Evolutionary conservation across 2,329 filamentous ascomycete genomes (phyloP).

Genomic region (Diaporthe longicolla): DNA sequence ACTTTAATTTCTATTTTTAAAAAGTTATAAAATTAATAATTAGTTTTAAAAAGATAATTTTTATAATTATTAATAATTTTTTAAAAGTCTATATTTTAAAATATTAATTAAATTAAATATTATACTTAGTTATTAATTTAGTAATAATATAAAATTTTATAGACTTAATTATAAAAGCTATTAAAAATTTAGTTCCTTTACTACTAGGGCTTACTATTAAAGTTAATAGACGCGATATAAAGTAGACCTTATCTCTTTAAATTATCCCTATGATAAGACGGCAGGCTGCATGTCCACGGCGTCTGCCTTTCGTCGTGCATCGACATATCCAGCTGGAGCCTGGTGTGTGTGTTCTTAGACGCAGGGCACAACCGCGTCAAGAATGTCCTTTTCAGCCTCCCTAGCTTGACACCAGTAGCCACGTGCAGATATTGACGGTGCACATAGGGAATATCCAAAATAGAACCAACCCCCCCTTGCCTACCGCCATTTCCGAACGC

Average conservation of each 20-base stretch:
- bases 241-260: neutral
- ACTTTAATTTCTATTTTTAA: too few relatives aligned
- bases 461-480: neutral
- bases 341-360: neutral
- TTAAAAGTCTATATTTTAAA: too few relatives aligned
- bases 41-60: too few relatives aligned
- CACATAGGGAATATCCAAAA: neutral
- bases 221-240: neutral
- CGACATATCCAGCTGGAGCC: neutral
- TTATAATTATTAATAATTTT: too few relatives aligned
- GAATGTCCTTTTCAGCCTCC: neutral
- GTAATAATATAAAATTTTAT: too few relatives aligned
- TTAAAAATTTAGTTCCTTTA: too few relatives aligned
- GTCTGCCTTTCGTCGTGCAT: neutral
- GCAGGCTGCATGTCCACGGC: neutral
- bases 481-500: constrained; percentile 20
- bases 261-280: too few relatives aligned
- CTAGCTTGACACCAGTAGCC: neutral
- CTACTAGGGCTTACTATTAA: constrained; percentile 22
- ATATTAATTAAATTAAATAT: too few relatives aligned
- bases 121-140: too few relatives aligned
- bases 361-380: neutral
- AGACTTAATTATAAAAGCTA: too few relatives aligned
- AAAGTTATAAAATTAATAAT: too few relatives aligned
- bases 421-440: neutral